phyloP scores from a whole-genome alignment of 2,329 filamentous ascomycete genomes.

The Ampelomyces quisqualis region DNA sequence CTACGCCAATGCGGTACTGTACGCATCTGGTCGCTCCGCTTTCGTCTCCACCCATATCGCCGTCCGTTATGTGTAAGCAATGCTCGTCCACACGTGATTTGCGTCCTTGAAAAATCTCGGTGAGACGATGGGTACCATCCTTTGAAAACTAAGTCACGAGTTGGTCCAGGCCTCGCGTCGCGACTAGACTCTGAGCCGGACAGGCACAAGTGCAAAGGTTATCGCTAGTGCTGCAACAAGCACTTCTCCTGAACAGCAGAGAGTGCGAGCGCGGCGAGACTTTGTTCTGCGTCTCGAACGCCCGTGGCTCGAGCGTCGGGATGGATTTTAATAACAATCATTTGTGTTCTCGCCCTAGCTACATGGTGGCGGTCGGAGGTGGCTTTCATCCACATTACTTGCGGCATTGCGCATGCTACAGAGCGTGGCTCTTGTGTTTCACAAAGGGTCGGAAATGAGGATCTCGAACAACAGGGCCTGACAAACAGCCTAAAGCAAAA shows the following conservation, averaged over 20 bases:
- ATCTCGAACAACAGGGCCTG: no score
- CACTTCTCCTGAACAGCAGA: no score
- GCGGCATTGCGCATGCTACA: slow-evolving; percentile 1
- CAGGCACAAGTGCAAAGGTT: background rate
- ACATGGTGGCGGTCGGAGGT: slow-evolving; percentile 1
- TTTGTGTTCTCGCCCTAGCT: background rate
- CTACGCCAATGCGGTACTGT: slow-evolving; percentile 1
- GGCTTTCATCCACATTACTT: background rate
- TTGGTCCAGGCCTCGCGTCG: no score
- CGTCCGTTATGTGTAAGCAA: slow-evolving; percentile 14
- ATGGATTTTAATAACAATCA: no score
- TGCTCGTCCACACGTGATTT: background rate
- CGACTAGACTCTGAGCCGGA: background rate
- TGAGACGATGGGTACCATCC: slow-evolving; percentile 12
- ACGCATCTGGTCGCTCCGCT: slow-evolving; percentile 2
- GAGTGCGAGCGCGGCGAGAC: slow-evolving; percentile 1
- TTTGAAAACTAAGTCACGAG: no score
- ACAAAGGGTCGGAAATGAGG: no score
- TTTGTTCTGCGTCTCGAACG: background rate
- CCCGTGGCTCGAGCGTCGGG: slow-evolving; percentile 2
- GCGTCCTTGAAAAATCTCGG: slow-evolving; percentile 25
- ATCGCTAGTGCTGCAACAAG: background rate
- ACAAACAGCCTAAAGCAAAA: no score
- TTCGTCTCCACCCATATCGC: slow-evolving; percentile 16
- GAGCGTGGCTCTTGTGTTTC: no score